Percentiles rank a stretch among this genome's conserved stretches.
Evolutionary conservation across 768 basidiomycete species (phyloP).

Genomic region (Psilocybe sp.): DNA sequence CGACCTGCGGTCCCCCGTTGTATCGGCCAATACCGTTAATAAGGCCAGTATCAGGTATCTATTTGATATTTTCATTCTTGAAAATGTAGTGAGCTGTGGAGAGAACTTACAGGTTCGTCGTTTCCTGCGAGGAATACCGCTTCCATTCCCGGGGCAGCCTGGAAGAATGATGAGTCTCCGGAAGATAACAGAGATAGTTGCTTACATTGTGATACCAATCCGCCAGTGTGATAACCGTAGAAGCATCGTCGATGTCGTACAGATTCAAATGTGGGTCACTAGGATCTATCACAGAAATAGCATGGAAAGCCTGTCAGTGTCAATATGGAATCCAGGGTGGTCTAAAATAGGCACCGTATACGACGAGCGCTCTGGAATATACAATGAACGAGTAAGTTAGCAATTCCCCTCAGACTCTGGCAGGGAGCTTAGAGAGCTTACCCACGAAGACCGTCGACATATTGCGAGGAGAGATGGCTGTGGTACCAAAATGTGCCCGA

Average conservation of each 20-base stretch:
- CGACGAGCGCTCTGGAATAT: slow-evolving; percentile 21
- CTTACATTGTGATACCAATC: slow-evolving; percentile 18
- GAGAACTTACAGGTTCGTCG: slow-evolving; percentile 11
- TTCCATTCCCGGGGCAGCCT: slow-evolving; percentile 12
- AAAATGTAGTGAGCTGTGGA: neutral
- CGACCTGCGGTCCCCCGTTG: slow-evolving; percentile 26
- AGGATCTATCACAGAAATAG: slow-evolving; percentile 7
- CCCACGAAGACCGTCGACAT: slow-evolving; percentile 17
- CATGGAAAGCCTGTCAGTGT: neutral
- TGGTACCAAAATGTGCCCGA: slow-evolving; percentile 31
- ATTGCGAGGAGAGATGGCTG: slow-evolving; percentile 17
- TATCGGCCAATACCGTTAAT: slow-evolving; percentile 48
- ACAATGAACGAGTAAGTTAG: slow-evolving; percentile 14
- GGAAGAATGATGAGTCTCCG: neutral
- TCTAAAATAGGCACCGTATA: slow-evolving; percentile 17
- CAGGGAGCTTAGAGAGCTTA: neutral
- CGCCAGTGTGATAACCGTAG: slow-evolving; percentile 18
- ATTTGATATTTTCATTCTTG: too few relatives aligned
- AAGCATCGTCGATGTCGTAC: slow-evolving; percentile 18
- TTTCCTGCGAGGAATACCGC: slow-evolving; percentile 12
- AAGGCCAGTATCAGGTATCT: slow-evolving; percentile 25
- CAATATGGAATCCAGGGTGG: neutral
- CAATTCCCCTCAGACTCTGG: neutral
- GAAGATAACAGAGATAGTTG: neutral
- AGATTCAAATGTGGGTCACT: slow-evolving; percentile 13